Evolutionary conservation across 495 filamentous ascomycete species (phyloP), one percentile per base, ranked within the genome.

Genomic region (Talaromyces nanjingensis): DNA sequence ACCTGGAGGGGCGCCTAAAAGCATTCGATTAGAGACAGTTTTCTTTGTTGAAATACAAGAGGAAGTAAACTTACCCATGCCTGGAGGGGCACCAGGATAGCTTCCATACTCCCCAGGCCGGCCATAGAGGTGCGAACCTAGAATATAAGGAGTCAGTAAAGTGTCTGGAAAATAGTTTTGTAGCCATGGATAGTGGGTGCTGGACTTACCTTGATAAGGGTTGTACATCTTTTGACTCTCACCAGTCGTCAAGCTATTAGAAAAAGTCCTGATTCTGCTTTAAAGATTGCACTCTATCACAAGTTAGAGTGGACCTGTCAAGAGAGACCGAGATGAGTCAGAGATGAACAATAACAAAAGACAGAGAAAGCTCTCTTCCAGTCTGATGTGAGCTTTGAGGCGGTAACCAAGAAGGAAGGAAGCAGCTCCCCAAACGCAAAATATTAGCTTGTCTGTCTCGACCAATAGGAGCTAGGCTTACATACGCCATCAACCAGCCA

Each of bases 1-100:
- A 73, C 87, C 88, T 79, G 89, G 87, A 60, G 87, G 86, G 69
- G 84, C 78, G 75, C 79, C 85, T 86, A 24, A 60, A 63, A 33
- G 61, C 60, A 67, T 58, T 62, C 63, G 34, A 68, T 33, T 59
- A 22, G 39, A 42, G 12, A 9, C n/a, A 7, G 5, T 20, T 20
- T 45, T 18, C 16, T 45, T 54, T 25, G 52, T 1, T 54, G 9
- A 18, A 16, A 56, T n/a, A 3, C 12, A 0, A n/a, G 22, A 29
- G 4, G 53, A 18, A 8, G 29, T 59, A 16, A 12, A 74, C 87
- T 77, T 84, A 91, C 92, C 92, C 85, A 96, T 85, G 70, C 91
- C 92, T 63, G 93, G 92, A 60, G 92, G 90, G 69, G 88, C 86
- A 65, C 84, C 90, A 64, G 90, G 89, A 72, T 90, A 92, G 24